Percentiles rank a stretch among this genome's conserved stretches.
Conservation (phyloP, 2,329 filamentous ascomycete genomes). For the Pseudocercospora macadamiae region DNA sequence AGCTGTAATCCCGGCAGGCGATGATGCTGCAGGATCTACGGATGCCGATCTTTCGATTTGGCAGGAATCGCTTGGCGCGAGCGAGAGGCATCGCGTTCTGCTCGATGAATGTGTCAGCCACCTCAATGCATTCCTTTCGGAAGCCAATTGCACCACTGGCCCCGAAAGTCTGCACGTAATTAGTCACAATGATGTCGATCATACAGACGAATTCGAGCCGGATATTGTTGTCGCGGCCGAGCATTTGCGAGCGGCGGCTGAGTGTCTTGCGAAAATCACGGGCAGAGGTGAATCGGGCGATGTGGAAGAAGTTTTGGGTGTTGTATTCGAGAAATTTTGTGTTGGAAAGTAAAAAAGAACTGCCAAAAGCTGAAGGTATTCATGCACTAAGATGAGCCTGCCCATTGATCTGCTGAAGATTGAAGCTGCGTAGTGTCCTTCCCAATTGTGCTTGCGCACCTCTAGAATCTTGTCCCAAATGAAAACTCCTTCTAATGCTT, state of each 20-base stretch:
- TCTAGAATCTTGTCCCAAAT: background rate
- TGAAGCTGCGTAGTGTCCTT: background rate
- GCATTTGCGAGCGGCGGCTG: slow-evolving; percentile 78
- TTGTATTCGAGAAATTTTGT: slow-evolving; percentile 88
- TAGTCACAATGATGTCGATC: slow-evolving; percentile 9
- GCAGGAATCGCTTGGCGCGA: slow-evolving; percentile 86
- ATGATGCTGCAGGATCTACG: slow-evolving; percentile 21
- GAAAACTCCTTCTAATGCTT: slow-evolving; percentile 22
- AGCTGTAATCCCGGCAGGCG: slow-evolving; percentile 40
- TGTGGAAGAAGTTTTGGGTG: slow-evolving; percentile 92
- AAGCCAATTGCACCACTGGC: slow-evolving; percentile 44
- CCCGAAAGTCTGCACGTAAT: background rate
- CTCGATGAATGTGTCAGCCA: slow-evolving; percentile 72
- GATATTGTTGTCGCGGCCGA: slow-evolving; percentile 93
- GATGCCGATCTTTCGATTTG: slow-evolving; percentile 66
- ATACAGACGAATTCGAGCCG: slow-evolving; percentile 51
- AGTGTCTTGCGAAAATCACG: slow-evolving; percentile 81
- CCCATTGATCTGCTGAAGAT: slow-evolving; percentile 10
- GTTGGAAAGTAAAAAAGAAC: slow-evolving; percentile 46
- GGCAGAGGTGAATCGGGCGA: slow-evolving; percentile 83
- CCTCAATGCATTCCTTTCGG: slow-evolving; percentile 72
- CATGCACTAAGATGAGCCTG: background rate
- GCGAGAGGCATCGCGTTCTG: slow-evolving; percentile 82
- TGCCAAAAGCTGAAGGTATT: too few species aligned
- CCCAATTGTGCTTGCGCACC: slow-evolving; percentile 5